phyloP scores from a whole-genome alignment of 805 yeast genomes.

The Wickerhamomyces chaumierensis region DNA sequence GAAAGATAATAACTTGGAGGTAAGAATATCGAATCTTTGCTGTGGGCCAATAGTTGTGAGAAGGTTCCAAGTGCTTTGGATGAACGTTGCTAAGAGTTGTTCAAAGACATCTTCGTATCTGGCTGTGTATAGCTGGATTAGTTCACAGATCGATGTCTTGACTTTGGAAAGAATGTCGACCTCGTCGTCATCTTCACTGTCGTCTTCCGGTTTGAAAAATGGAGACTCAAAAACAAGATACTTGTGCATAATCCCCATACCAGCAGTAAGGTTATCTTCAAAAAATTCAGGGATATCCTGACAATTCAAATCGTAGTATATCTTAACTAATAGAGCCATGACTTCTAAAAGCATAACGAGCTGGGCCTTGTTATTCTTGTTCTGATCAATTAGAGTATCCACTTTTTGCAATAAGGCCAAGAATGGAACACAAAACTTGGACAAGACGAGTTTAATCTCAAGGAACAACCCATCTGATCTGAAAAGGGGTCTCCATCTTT shows the following conservation, averaged over 20 bases:
- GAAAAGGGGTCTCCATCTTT: slow-evolving; percentile 92
- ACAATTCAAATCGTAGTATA: slow-evolving; percentile 89
- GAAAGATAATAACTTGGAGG: slow-evolving; percentile 70
- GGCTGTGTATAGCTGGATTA: slow-evolving; percentile 75
- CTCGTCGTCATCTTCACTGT: slow-evolving; percentile 62
- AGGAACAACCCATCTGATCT: slow-evolving; percentile 81
- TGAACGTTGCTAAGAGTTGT: slow-evolving; percentile 64
- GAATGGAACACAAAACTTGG: slow-evolving; percentile 74
- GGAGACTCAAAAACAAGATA: slow-evolving; percentile 55
- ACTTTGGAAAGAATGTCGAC: slow-evolving; percentile 59
- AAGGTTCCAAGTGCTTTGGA: slow-evolving; percentile 72
- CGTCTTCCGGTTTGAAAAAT: slow-evolving; percentile 42
- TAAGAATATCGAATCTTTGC: slow-evolving; percentile 74
- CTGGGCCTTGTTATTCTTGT: slow-evolving; percentile 33
- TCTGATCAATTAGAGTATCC: slow-evolving; percentile 49
- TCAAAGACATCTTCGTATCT: slow-evolving; percentile 89
- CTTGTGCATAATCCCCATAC: slow-evolving; percentile 76
- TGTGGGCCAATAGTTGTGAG: slow-evolving; percentile 55
- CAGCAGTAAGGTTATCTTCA: slow-evolving; percentile 72
- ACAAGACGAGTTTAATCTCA: slow-evolving; percentile 81
- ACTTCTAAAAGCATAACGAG: slow-evolving; percentile 56
- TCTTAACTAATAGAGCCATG: slow-evolving; percentile 58
- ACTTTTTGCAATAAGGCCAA: slow-evolving; percentile 54
- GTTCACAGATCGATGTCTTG: slow-evolving; percentile 75
- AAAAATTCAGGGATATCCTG: slow-evolving; percentile 98